Conservation (phyloP, 495 filamentous ascomycete species). For the Aspergillus ellipticus region DNA sequence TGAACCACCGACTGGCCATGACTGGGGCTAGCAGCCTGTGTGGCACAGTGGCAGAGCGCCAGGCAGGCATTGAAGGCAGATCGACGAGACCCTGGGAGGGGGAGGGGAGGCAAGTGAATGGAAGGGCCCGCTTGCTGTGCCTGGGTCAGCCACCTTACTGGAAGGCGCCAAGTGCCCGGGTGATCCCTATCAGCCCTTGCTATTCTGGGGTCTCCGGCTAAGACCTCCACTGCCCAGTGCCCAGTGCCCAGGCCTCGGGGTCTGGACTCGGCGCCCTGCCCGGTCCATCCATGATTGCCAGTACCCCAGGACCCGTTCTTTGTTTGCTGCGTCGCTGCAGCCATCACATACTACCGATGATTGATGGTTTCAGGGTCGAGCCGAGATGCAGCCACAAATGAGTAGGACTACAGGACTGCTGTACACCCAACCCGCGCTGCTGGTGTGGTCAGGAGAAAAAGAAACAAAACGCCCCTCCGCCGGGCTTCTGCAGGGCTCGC, state of each 20-base stretch:
- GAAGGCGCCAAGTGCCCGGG: constrained; percentile 9
- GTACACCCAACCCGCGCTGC: not conserved
- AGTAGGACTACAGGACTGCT: no score
- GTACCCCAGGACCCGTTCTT: not conserved
- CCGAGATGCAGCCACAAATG: no score
- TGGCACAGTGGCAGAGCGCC: no score
- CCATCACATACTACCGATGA: not conserved
- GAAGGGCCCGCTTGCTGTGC: constrained; percentile 1
- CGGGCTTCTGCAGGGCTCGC: not conserved
- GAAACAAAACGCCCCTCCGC: not conserved
- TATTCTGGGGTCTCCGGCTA: constrained; percentile 15
- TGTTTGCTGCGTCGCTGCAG: not conserved
- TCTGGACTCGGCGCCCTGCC: constrained; percentile 5
- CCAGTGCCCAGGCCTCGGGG: not conserved
- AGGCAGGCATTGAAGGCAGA: no score
- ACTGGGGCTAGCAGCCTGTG: no score
- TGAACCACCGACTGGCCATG: no score
- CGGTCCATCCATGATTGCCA: not conserved
- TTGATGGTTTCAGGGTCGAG: no score
- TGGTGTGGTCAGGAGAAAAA: not conserved
- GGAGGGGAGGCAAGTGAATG: not conserved
- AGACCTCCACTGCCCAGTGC: constrained; percentile 7
- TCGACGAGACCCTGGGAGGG: no score
- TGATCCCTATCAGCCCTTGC: constrained; percentile 12
- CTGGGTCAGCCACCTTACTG: constrained; percentile 10